Evolutionary conservation across 768 basidiomycete species (phyloP), one percentile per base, ranked within the genome.

Genomic region (Mycena crocata): DNA sequence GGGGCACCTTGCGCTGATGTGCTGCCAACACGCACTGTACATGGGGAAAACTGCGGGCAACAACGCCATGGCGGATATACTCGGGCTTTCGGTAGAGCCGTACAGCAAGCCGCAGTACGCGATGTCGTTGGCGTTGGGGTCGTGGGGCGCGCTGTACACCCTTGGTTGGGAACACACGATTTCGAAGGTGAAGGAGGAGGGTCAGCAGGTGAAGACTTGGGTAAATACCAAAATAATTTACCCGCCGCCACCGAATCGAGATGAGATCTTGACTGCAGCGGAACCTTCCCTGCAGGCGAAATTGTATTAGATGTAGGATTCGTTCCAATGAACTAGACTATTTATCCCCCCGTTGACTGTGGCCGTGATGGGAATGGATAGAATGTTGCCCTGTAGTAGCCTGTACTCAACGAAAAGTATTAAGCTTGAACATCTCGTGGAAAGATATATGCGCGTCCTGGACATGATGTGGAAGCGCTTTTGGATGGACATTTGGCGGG

Each of bases 11-110:
- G 57, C 62, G 21, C 31, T 70, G 28, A 48, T 63, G 69, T 72
- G 63, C 31, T 70, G 69, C 46, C 66, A 70, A 52, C 69, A 70
- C 40, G 59, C 71, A 19, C 21, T 60, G 17, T 58, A 62, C 9
- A 61, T 72, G 31, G 71, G 71, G 31, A 68, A 68, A 45, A 59
- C 67, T 21, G 68, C 67, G 17, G 71, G 71, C 26, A 39, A 72
- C 50, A 72, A 72, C 54, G 71, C 60, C 2, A 70, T 62, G 37
- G 62, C 62, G 10, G 69, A 70, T 42, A 7, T 72, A 23, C 52
- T 72, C 3, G 64, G 65, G 3, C 58, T 70, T 24, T 60, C 66
- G 21, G 35, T 42, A 23, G 57, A 51, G 39, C 35, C 49, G 6
- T 72, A 65, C 40, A 37, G 64, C 37, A 59, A 70, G 57, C 58